Evolutionary conservation across 2,329 filamentous ascomycete genomes (phyloP).

Genomic region (Aspergillus ochraceus): DNA sequence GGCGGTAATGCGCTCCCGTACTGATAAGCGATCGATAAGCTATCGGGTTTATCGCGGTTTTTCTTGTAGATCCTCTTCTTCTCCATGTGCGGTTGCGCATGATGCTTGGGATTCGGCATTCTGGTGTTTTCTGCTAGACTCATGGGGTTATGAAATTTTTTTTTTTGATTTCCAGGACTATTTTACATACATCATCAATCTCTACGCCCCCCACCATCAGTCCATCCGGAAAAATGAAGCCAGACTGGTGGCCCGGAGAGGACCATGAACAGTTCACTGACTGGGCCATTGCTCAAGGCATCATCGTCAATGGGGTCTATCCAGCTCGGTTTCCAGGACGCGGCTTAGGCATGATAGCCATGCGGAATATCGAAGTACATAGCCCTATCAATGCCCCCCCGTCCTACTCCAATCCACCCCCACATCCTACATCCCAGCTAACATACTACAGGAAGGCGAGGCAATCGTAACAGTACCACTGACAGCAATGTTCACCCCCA

Average conservation of each 20-base stretch:
- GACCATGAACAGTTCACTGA: slow-evolving; percentile 57
- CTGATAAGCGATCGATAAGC: slow-evolving; percentile 22
- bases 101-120: not conserved
- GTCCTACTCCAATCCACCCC: not conserved
- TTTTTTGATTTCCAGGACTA: not conserved
- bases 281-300: slow-evolving; percentile 67
- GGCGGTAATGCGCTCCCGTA: slow-evolving; percentile 15
- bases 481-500: slow-evolving; percentile 63
- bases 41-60: slow-evolving; percentile 3
- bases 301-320: slow-evolving; percentile 66
- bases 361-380: slow-evolving; percentile 62
- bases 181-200: not conserved
- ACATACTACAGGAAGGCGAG: slow-evolving; percentile 53
- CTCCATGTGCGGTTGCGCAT: not conserved
- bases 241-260: slow-evolving; percentile 34
- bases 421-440: not conserved
- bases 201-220: not conserved
- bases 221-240: slow-evolving; percentile 22
- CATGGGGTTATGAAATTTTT: not conserved
- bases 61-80: not conserved
- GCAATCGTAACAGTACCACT: slow-evolving; percentile 66
- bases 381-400: not conserved
- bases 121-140: not conserved
- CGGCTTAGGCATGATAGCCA: slow-evolving; percentile 77
- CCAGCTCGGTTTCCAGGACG: slow-evolving; percentile 68